A percentile compares a stretch with the other conserved stretches of the same genome.
Conservation (phyloP, 805 yeast genomes). For the Isabelozyma pseudorhagii region DNA sequence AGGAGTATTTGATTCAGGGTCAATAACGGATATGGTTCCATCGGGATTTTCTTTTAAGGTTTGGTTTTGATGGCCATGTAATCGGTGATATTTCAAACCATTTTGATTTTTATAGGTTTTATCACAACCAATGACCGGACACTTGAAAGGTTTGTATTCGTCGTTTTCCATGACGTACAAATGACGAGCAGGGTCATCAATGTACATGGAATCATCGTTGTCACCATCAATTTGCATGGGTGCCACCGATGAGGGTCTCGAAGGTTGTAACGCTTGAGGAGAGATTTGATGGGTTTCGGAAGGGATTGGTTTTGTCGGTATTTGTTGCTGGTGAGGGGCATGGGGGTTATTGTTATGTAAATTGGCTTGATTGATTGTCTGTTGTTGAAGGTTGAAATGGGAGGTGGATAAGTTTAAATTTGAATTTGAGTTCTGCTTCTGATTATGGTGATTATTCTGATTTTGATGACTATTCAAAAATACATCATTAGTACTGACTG, state of each 20-base stretch:
- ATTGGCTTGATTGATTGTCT: slow-evolving; percentile 14
- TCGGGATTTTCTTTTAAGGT: slow-evolving; percentile 86
- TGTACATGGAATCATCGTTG: slow-evolving; percentile 59
- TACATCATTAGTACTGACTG: slow-evolving; percentile 91
- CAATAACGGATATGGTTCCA: slow-evolving; percentile 88
- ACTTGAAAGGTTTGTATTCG: slow-evolving; percentile 91
- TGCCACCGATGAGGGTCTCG: slow-evolving; percentile 16
- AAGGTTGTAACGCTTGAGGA: slow-evolving; percentile 5
- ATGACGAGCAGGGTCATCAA: slow-evolving; percentile 96
- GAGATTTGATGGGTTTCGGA: slow-evolving; percentile 16
- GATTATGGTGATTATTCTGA: slow-evolving; percentile 6
- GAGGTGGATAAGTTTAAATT: slow-evolving; percentile 14
- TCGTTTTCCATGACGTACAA: slow-evolving; percentile 88
- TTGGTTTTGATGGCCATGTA: slow-evolving; percentile 97
- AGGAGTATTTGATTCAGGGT: slow-evolving; percentile 85
- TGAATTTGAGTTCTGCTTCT: slow-evolving; percentile 3
- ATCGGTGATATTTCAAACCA: slow-evolving; percentile 91
- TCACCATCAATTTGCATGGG: slow-evolving; percentile 52
- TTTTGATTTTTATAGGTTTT: slow-evolving; percentile 97
- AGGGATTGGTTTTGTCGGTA: not conserved
- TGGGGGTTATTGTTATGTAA: slow-evolving; percentile 4
- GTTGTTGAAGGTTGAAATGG: slow-evolving; percentile 23
- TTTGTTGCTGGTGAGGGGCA: slow-evolving; percentile 2
- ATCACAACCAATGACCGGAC: slow-evolving; percentile 98
- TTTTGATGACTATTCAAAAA: slow-evolving; percentile 53